phyloP scores from a whole-genome alignment of 768 basidiomycete genomes.

The Lactarius hatsudake region DNA sequence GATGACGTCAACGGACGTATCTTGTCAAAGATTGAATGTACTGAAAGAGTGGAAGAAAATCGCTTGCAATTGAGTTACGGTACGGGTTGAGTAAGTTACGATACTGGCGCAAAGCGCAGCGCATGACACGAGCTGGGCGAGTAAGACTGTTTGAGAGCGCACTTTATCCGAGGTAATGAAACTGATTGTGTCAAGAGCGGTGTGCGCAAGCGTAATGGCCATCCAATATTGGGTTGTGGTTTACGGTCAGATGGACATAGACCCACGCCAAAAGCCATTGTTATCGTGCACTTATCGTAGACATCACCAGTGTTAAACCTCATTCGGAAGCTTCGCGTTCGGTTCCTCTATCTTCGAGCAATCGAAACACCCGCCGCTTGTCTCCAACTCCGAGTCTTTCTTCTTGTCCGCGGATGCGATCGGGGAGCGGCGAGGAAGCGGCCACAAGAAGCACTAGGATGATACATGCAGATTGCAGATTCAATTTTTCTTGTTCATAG shows the following conservation, averaged over 20 bases:
- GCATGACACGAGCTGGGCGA: background rate
- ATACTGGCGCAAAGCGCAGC: background rate
- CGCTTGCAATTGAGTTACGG: background rate
- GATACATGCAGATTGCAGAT: background rate
- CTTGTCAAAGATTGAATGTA: background rate
- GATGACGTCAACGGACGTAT: background rate
- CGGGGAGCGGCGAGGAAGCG: background rate
- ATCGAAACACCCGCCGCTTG: no score
- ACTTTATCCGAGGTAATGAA: background rate
- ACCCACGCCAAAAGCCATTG: background rate
- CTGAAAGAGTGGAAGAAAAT: background rate
- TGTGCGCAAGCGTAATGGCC: background rate
- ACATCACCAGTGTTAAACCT: background rate
- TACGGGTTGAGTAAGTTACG: background rate
- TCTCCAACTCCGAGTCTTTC: background rate
- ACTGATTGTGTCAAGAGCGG: background rate
- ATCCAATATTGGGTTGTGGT: background rate
- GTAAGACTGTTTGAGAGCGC: background rate
- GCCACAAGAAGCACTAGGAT: background rate
- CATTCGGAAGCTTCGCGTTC: background rate
- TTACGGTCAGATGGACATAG: background rate
- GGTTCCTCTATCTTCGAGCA: background rate
- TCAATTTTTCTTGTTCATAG: background rate
- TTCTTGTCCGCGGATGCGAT: background rate
- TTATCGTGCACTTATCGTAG: background rate